phyloP scores from a whole-genome alignment of 2,329 filamentous ascomycete species.

The Alternaria postmessia region DNA sequence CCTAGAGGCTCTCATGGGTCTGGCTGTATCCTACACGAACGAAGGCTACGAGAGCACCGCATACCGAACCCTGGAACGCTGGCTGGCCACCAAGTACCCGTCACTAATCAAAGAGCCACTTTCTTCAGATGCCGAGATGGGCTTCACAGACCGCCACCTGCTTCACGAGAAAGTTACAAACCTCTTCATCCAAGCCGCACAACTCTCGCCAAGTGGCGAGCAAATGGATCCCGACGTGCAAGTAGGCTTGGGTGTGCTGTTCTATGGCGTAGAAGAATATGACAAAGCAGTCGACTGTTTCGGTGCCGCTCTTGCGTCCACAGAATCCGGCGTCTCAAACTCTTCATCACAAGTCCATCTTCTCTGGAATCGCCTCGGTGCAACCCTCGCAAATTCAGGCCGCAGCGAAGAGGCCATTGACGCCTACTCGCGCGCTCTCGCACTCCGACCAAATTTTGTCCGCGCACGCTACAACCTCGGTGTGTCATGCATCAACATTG shows the following conservation, averaged over 20 bases:
- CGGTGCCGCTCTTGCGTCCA: slow-evolving; percentile 84
- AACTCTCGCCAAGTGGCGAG: slow-evolving; percentile 87
- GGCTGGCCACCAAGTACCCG: slow-evolving; percentile 96
- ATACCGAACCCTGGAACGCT: slow-evolving; percentile 94
- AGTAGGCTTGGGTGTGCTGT: slow-evolving; percentile 93
- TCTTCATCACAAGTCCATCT: slow-evolving; percentile 87
- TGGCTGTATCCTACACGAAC: slow-evolving; percentile 97
- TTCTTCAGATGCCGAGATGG: slow-evolving; percentile 80
- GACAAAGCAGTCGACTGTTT: slow-evolving; percentile 99
- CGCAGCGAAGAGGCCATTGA: slow-evolving; percentile 95
- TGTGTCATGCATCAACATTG: slow-evolving; percentile 96
- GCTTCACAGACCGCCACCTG: slow-evolving; percentile 90
- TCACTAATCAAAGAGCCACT: slow-evolving; percentile 76
- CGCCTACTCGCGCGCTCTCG: slow-evolving; percentile 91
- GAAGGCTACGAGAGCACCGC: slow-evolving; percentile 98
- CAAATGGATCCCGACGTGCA: slow-evolving; percentile 99
- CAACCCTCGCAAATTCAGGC: slow-evolving; percentile 93
- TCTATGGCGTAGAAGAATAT: slow-evolving; percentile 98
- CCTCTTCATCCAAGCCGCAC: slow-evolving; percentile 90
- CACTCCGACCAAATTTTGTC: slow-evolving; percentile 93
- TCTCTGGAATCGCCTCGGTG: slow-evolving; percentile 95
- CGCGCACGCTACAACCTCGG: slow-evolving; percentile 96
- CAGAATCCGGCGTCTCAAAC: slow-evolving; percentile 84
- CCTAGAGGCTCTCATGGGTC: slow-evolving; percentile 87
- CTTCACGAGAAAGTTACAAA: slow-evolving; percentile 91